Evolutionary conservation across 306 rosid species (phyloP).

Genomic region (Benincasa hispida): DNA sequence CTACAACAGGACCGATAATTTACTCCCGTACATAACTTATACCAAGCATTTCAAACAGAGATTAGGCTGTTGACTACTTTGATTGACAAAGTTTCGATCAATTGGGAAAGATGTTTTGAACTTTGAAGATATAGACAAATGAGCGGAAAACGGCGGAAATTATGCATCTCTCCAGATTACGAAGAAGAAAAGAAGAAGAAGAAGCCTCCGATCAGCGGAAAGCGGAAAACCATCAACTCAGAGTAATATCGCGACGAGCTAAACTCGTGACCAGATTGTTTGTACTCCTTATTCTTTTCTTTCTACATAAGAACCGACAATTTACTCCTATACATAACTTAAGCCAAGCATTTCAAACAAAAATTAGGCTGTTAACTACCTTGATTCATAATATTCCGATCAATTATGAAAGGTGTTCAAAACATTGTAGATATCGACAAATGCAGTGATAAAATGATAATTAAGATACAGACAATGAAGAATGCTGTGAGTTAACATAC

Average conservation of each 20-base stretch:
- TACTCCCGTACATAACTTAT: not conserved
- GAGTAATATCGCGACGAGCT: not conserved
- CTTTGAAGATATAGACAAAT: not conserved
- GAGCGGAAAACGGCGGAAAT: not conserved
- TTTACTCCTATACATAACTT: not conserved
- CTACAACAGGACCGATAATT: not conserved
- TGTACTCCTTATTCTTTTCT: not conserved
- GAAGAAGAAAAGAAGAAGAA: too few species aligned
- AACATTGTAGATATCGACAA: not conserved
- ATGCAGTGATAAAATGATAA: not conserved
- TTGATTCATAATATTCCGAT: not conserved
- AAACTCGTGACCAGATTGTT: too few species aligned
- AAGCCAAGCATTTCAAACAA: not conserved
- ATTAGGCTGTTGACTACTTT: not conserved
- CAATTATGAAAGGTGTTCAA: not conserved
- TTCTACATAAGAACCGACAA: not conserved
- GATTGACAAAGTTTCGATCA: not conserved
- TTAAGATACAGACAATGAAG: not conserved
- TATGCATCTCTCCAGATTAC: too few species aligned
- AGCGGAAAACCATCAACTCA: not conserved
- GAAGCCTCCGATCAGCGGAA: not conserved
- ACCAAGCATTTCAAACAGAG: not conserved
- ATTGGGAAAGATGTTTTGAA: not conserved
- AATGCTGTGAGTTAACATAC: slow-evolving; percentile 14
- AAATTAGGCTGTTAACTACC: not conserved